Base-by-base conservation (phyloP, 495 filamentous ascomycete genomes). In the Aspergillus taichungensis region DNA sequence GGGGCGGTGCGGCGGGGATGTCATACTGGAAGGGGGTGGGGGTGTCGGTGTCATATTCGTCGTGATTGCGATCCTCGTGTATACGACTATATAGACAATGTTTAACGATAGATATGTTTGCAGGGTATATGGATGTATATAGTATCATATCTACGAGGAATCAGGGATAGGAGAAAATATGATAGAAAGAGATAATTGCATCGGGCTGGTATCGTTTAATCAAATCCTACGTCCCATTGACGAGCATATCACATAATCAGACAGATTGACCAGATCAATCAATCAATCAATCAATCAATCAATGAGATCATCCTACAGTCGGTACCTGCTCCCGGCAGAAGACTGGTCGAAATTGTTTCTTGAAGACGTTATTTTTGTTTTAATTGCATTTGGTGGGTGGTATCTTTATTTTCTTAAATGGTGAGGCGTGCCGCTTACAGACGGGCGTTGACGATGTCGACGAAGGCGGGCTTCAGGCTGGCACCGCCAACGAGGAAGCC, bases 401-500 rank as follows among this genome's bases (percentile, higher is more conserved):
- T 41, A 30, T 35, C 34, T 49, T 14, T 34, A 14, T 30, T 32
- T 40, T 40, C 34, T 43, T 31, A 9, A 8, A 10, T 30, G 47
- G 34, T 12, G 40, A 31, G 47, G 48, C n/a, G 39, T 54, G 18
- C 31, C 46, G 45, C 42, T 71, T 71, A 76, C 59, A 68, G 58
- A 48, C 69, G 71, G 45, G 75, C 62, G 63, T 84, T 83, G 68
- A 84, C 74, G 60, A 84, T 84, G 54, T 84, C 80, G 51, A 83
- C 69, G 64, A 84, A 96, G 55, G 90, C 92, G 56, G 92, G 92
- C 81, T 98, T 98, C 74, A 98, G 79, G 71, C 87, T 94, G 54
- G 92, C 92, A 68, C 92, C 92, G 56, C 92, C 92, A 60, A 98
- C 92, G 56, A 98, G 79, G 78, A 98, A 98, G 13, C 92, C 92